Percentiles rank a stretch among this genome's conserved stretches.
Conservation (phyloP, 257 asterid species). For the Fraxinus pennsylvanica region DNA sequence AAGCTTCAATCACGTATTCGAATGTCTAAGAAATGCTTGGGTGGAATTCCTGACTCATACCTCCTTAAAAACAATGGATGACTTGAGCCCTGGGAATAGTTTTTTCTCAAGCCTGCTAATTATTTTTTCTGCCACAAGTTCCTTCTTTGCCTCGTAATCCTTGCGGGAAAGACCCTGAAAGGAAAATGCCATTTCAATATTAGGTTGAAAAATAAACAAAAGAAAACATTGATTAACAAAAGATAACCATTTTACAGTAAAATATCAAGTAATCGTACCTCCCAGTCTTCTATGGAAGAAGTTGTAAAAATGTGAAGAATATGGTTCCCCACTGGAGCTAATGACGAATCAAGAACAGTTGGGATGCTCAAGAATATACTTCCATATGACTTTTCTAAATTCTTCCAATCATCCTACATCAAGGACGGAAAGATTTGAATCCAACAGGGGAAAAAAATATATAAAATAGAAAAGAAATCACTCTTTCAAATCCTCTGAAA, state of each 20-base stretch:
- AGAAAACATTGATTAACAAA: slow-evolving; percentile 3
- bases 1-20: slow-evolving; percentile 8
- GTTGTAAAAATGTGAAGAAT: slow-evolving; percentile 94
- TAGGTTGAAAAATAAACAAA: slow-evolving; percentile 19
- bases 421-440: slow-evolving; percentile 20
- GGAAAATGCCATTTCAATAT: slow-evolving; percentile 14
- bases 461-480: not conserved
- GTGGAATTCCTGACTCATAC: slow-evolving; percentile 35
- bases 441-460: not conserved
- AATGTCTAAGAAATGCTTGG: not conserved
- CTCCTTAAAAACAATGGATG: slow-evolving; percentile 78
- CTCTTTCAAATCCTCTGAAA: slow-evolving; percentile 13
- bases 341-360: slow-evolving; percentile 79
- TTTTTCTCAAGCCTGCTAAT: slow-evolving; percentile 80
- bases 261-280: slow-evolving; percentile 48
- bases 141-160: slow-evolving; percentile 85
- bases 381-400: slow-evolving; percentile 78
- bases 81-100: slow-evolving; percentile 83
- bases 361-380: slow-evolving; percentile 98
- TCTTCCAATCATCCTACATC: slow-evolving; percentile 76
- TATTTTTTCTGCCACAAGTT: slow-evolving; percentile 72
- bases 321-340: slow-evolving; percentile 95
- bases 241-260: slow-evolving; percentile 19
- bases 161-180: slow-evolving; percentile 73
- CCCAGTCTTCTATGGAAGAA: slow-evolving; percentile 92